phyloP scores from a whole-genome alignment of 2,329 filamentous ascomycete genomes.

The Talaromyces verruculosus region DNA sequence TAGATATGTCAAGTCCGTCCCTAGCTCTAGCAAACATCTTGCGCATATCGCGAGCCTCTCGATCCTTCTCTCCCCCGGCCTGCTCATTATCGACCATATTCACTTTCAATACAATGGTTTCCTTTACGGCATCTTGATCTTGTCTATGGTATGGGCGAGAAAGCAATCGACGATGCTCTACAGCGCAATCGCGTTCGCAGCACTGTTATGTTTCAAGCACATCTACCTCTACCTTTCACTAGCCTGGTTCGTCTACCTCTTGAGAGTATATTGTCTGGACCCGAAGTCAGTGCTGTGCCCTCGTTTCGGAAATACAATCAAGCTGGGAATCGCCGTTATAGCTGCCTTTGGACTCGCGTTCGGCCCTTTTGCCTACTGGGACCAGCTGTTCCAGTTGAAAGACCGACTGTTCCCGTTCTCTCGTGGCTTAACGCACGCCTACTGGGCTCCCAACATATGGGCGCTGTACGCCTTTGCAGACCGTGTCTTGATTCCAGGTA shows the following conservation, averaged over 20 bases:
- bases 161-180: constrained; percentile 70
- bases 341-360: constrained; percentile 77
- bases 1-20: constrained; percentile 74
- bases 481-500: constrained; percentile 76
- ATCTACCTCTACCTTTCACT: constrained; percentile 96
- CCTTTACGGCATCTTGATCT: constrained; percentile 85
- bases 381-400: constrained; percentile 79
- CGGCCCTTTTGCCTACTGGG: constrained; percentile 79
- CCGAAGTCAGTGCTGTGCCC: constrained; percentile 73
- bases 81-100: constrained; percentile 96
- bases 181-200: constrained; percentile 81
- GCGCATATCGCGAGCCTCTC: constrained; percentile 86
- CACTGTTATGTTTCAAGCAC: constrained; percentile 90
- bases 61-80: constrained; percentile 83
- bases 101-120: constrained; percentile 99
- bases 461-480: constrained; percentile 93
- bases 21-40: constrained; percentile 64
- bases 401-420: constrained; percentile 91
- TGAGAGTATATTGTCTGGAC: constrained; percentile 86
- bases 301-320: constrained; percentile 74
- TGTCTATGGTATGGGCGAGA: constrained; percentile 81
- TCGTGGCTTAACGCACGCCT: constrained; percentile 89
- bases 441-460: constrained; percentile 98
- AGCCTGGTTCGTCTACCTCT: constrained; percentile 89
- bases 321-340: constrained; percentile 72